Evolutionary conservation across 2,329 filamentous ascomycete genomes (phyloP), one percentile per base, ranked within the genome.

Genomic region (Pseudocercospora fuligena): DNA sequence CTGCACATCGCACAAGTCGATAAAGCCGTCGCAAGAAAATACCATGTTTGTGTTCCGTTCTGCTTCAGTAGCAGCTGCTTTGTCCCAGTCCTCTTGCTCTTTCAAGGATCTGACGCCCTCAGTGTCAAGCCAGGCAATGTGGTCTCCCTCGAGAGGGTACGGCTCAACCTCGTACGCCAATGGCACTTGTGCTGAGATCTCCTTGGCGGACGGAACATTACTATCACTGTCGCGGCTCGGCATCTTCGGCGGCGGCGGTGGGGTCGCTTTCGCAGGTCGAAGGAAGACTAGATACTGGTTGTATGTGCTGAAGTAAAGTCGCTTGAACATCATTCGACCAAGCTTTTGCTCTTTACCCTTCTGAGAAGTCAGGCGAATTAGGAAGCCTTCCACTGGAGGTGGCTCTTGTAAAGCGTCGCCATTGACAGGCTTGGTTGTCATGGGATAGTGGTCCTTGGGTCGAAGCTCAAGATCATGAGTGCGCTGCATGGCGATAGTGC

Each of bases 391-490:
- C 0, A 90, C 80, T 11, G 89, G 88, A 1, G 84, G 74, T 5
- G 89, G 88, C 69, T 91, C 89, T 16, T 83, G 82, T 61, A 87
- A 64, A 6, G 81, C 82, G 59, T 85, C 68, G 0, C 79, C 79
- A 72, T 80, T 79, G 6, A 77, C 77, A 0, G 78, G 77, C 25
- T 80, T 79, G 4, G 82, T 80, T 16, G 76, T 81, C 1, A 86
- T 87, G 1, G 88, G 84, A 72, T 90, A 90, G 74, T 91, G 89
- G 62, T 85, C 80, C 74, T 90, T 89, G 0, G 88, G 88, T 3
- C 88, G 83, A 46, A 91, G 76, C 74, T 91, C 88, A 16, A 91
- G 83, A 60, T 90, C 88, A 73, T 91, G 88, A 2, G 88, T 87
- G 59, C 83, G 85, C 69, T 86, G 82, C 88, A 91, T 90, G 33